These are phyloP conservation scores for Neonectria sp. DNA, from an alignment of 2,329 filamentous ascomycete species.

Conservation along the genomic window DNA sequence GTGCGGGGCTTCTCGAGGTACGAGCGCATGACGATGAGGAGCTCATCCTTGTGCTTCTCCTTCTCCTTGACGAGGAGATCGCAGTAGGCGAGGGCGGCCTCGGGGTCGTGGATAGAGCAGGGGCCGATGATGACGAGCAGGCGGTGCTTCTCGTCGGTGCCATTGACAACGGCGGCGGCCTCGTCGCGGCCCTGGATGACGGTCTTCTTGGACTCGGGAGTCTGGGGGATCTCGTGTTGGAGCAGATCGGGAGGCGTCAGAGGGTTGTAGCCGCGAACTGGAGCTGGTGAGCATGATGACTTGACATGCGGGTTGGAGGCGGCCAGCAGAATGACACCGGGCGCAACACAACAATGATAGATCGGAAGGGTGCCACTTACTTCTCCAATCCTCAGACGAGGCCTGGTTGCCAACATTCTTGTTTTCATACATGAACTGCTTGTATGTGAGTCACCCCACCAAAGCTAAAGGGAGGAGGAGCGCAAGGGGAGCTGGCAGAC, in stretches of 20 bases:
- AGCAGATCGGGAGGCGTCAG: slow-evolving; percentile 94
- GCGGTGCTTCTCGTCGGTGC: slow-evolving; percentile 72
- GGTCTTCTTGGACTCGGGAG: slow-evolving; percentile 69
- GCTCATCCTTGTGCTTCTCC: slow-evolving; percentile 89
- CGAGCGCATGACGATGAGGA: slow-evolving; percentile 96
- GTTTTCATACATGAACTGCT: slow-evolving; percentile 81
- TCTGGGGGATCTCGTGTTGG: slow-evolving; percentile 88
- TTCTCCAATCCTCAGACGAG: slow-evolving; percentile 85
- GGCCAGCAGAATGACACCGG: background rate
- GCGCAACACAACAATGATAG: slow-evolving; percentile 6
- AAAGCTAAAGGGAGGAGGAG: background rate
- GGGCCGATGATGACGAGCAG: slow-evolving; percentile 88
- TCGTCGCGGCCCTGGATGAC: slow-evolving; percentile 75
- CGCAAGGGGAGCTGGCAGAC: slow-evolving; percentile 1
- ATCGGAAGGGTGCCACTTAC: slow-evolving; percentile 65
- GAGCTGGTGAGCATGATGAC: slow-evolving; percentile 44
- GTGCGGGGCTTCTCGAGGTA: slow-evolving; percentile 99
- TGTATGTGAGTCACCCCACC: slow-evolving; percentile 49
- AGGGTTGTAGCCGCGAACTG: slow-evolving; percentile 92
- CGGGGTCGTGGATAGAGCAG: slow-evolving; percentile 97
- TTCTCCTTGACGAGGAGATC: slow-evolving; percentile 84
- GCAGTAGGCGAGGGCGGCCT: slow-evolving; percentile 93
- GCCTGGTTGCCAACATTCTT: slow-evolving; percentile 82
- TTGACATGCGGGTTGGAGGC: slow-evolving; percentile 3
- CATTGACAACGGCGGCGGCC: slow-evolving; percentile 78